A percentile compares a stretch with the other conserved stretches of the same genome.
phyloP scores from a whole-genome alignment of 257 asterid species.

The Jacaranda copaia region DNA sequence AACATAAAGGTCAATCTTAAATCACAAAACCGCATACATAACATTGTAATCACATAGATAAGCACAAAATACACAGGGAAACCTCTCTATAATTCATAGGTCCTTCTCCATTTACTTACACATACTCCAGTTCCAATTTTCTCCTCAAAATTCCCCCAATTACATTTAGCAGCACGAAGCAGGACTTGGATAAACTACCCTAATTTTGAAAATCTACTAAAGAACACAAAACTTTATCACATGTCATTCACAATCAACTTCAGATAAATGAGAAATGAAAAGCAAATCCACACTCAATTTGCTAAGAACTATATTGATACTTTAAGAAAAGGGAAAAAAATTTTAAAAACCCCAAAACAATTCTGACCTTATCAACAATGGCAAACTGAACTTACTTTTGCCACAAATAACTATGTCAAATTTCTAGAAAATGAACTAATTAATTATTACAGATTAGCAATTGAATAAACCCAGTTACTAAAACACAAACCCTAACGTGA shows the following conservation, averaged over 20 bases:
- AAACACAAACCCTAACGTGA: too few relatives aligned
- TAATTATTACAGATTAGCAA: not conserved
- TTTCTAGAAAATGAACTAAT: not conserved
- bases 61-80: not conserved
- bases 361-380: too few relatives aligned
- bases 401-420: not conserved
- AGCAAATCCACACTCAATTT: not conserved
- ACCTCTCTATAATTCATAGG: not conserved
- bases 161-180: not conserved
- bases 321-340: not conserved
- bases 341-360: not conserved
- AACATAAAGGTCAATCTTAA: not conserved
- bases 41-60: too few relatives aligned
- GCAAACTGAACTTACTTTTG: not conserved
- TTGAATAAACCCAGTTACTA: not conserved
- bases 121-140: not conserved
- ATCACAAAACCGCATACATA: not conserved
- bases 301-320: not conserved
- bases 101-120: conserved; percentile 2
- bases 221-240: not conserved
- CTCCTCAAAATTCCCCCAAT: not conserved
- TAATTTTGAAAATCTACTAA: not conserved
- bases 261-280: not conserved
- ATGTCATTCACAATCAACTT: conserved; percentile 16
- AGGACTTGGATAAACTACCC: not conserved